A percentile compares a stretch with the other conserved stretches of the same genome.
phyloP scores from a whole-genome alignment of 257 asterid species.

The Solanum paucissectum region DNA sequence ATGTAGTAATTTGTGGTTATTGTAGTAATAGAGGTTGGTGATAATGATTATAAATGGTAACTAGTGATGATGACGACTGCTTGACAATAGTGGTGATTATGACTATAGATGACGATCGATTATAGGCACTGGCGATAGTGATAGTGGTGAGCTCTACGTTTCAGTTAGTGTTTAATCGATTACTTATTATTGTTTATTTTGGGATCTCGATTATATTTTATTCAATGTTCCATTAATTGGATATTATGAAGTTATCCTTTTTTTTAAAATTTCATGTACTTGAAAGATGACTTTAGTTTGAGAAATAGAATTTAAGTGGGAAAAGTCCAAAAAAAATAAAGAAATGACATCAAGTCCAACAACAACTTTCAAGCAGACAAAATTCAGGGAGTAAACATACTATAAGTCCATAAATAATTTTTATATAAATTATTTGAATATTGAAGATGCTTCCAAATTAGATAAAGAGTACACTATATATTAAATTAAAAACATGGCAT shows the following conservation, averaged over 20 bases:
- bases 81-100: not conserved
- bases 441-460: conserved; percentile 19
- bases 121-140: not conserved
- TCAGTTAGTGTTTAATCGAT: not conserved
- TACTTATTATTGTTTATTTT: not conserved
- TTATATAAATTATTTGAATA: not conserved
- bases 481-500: conserved; percentile 22
- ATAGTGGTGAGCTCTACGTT: not conserved
- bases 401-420: not conserved
- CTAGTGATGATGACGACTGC: not conserved
- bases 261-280: not conserved
- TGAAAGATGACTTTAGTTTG: not conserved
- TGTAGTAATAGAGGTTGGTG: not conserved
- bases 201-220: not conserved
- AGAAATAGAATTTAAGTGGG: not conserved
- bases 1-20: not conserved
- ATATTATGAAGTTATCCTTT: not conserved
- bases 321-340: not conserved
- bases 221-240: not conserved
- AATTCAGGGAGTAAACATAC: conserved; percentile 7
- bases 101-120: not conserved
- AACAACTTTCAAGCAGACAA: conserved; percentile 21
- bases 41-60: not conserved
- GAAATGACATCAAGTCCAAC: conserved; percentile 3
- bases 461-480: conserved; percentile 5